Conservation (phyloP, 2,329 filamentous ascomycete genomes). For the Fusarium nanum region DNA sequence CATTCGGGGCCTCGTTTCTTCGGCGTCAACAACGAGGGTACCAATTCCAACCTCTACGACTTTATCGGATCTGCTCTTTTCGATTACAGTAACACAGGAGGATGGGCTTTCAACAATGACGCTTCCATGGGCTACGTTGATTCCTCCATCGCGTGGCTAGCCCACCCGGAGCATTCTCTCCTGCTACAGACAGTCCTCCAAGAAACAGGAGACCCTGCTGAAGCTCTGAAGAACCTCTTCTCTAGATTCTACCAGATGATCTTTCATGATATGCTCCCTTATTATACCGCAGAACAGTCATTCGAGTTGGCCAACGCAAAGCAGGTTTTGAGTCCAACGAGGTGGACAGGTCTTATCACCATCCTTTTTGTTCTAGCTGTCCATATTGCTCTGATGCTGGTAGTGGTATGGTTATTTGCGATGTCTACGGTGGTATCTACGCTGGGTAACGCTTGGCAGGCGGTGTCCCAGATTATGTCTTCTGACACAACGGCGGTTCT, state of each 20-base stretch:
- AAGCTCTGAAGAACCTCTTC: background rate
- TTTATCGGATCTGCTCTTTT: background rate
- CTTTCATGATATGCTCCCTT: conserved; percentile 1
- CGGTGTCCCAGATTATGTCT: conserved; percentile 20
- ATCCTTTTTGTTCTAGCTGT: rapidly evolving
- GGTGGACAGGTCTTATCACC: background rate
- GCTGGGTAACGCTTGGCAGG: conserved; percentile 19
- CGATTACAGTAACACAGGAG: background rate
- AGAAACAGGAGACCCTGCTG: conserved; percentile 9
- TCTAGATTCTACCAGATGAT: conserved; percentile 27
- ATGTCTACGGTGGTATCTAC: background rate
- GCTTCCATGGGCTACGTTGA: background rate
- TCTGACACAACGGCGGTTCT: conserved; percentile 4
- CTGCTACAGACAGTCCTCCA: conserved; percentile 17
- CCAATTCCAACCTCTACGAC: background rate
- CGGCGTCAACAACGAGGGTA: background rate
- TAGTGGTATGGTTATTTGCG: conserved; percentile 3
- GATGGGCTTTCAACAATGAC: background rate
- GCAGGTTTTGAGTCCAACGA: background rate
- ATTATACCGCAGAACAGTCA: background rate
- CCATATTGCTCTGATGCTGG: background rate
- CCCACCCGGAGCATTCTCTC: conserved; percentile 9
- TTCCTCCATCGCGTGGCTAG: background rate
- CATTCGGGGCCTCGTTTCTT: background rate
- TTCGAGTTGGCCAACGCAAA: background rate